Base-by-base conservation (phyloP, 805 yeast genomes). In the Kodamaea lidongshanica region DNA sequence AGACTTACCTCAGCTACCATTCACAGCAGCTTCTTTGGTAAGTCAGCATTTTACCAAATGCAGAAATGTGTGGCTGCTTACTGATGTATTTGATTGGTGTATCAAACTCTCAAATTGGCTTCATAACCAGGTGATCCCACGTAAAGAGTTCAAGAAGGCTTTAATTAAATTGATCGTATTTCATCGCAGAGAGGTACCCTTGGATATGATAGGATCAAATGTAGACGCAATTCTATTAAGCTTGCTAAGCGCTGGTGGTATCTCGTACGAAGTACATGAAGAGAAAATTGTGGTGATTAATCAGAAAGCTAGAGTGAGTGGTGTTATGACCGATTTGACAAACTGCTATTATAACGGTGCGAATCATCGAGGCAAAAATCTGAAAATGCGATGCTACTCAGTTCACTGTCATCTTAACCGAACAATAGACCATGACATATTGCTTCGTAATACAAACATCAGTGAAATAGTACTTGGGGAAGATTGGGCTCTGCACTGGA, bases 401-500 rank as follows among this genome's bases (percentile, higher is more conserved):
- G 28, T 58, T 7, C 53, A 52, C 27, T 58, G 69, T 37, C 45
- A 54, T 17, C 35, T 51, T 28, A 56, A 61, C 24, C 46, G 46
- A 33, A 35, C 46, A 5, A 48, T 52, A 16, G 58, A 55, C 28
- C 52, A 54, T 30, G 59, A 46, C 23, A 17, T 28, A 6, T 37
- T 35, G 12, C 38, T 50, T 40, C 32, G 37, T 14, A 38, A 34
- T 22, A 42, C 48, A 12, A 44, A 47, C 29, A 42, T 46, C 15
- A 29, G 38, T n/a, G 43, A 48, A 11, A 35, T 51, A 19, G 38
- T 38, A 8, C 49, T 65, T 28, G 74, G 47, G 40, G 62, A 44
- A 49, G 75, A 75, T 35, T 79, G 86, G 86, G 72, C 76, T 0
- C 65, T 72, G 7, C 79, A 76, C 43, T 79, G 85, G 86, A 66